Conservation (phyloP, 495 filamentous ascomycete genomes). For the Parachaetomium inaequale region DNA sequence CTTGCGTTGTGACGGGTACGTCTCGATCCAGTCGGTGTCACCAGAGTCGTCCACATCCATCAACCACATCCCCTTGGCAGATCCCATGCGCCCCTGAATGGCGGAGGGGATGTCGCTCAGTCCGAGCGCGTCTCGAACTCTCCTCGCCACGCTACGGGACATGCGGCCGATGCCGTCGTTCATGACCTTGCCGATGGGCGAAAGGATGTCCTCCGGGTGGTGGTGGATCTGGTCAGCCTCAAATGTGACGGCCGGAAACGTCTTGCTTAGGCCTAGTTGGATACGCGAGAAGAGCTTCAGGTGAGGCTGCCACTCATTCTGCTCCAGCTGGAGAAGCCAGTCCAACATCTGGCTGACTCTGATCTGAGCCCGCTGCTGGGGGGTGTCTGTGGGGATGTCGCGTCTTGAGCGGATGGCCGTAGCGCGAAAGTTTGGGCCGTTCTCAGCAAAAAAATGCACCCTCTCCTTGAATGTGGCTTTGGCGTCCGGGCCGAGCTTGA, state of each 20-base stretch:
- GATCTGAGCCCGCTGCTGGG: constrained; percentile 30
- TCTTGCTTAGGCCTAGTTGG: constrained; percentile 45
- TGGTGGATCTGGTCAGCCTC: constrained; percentile 38
- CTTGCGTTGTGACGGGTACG: constrained; percentile 76
- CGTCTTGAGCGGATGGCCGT: not conserved
- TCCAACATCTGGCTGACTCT: constrained; percentile 36
- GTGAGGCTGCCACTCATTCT: constrained; percentile 38
- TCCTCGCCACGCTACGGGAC: constrained; percentile 59
- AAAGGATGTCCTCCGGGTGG: constrained; percentile 33
- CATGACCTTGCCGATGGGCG: constrained; percentile 55
- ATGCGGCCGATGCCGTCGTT: constrained; percentile 78
- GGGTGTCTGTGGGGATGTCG: constrained; percentile 3
- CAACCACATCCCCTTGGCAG: constrained; percentile 90
- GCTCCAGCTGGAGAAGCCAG: constrained; percentile 42
- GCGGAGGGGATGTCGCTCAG: constrained; percentile 62
- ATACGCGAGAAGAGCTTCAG: constrained; percentile 43
- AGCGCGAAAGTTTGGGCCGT: constrained; percentile 34
- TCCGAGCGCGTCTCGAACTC: constrained; percentile 56
- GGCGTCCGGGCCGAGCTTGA: constrained; percentile 32
- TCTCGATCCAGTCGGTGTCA: constrained; percentile 65
- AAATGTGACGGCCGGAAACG: constrained; percentile 35
- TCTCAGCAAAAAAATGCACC: constrained; percentile 46
- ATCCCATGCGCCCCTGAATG: constrained; percentile 78
- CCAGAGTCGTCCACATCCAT: constrained; percentile 51
- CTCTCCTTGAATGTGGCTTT: constrained; percentile 39